These are phyloP conservation scores for Globisporangium yorkense DNA, from an alignment of 352 stramenopile species.

Conservation along the genomic window DNA sequence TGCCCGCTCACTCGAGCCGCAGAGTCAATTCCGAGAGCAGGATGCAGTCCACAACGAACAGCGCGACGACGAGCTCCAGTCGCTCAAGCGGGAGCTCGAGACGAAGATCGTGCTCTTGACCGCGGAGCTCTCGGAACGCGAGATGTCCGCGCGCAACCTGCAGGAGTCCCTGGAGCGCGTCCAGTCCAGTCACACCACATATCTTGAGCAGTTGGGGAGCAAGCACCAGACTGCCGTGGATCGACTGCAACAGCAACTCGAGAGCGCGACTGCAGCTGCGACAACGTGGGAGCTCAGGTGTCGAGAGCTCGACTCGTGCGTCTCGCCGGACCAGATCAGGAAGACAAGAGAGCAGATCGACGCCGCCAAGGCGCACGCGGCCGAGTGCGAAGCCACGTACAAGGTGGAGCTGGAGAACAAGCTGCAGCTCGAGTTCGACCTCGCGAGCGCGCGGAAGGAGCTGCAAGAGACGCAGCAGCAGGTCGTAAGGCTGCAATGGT, in stretches of 20 bases:
- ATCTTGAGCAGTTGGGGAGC: background rate
- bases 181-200: conserved; percentile 1
- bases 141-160: background rate
- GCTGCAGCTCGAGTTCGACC: conserved; percentile 14
- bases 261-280: background rate
- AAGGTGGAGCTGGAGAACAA: conserved; percentile 11
- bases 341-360: conserved; percentile 1
- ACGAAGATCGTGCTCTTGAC: background rate
- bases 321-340: conserved; percentile 1
- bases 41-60: background rate
- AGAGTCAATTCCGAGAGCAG: background rate
- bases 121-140: conserved; percentile 1
- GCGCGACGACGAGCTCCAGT: background rate
- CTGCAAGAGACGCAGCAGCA: conserved; percentile 8
- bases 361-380: background rate
- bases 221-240: background rate
- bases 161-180: conserved; percentile 4
- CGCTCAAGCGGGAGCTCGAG: conserved; percentile 1
- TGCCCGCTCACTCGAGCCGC: background rate
- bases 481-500: conserved; percentile 5
- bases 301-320: conserved; percentile 5
- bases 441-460: conserved; percentile 11
- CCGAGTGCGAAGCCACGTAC: conserved; percentile 9
- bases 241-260: background rate
- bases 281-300: conserved; percentile 7